Conservation (phyloP, 106 monocot species). For the Dendrobium huoshanense region DNA sequence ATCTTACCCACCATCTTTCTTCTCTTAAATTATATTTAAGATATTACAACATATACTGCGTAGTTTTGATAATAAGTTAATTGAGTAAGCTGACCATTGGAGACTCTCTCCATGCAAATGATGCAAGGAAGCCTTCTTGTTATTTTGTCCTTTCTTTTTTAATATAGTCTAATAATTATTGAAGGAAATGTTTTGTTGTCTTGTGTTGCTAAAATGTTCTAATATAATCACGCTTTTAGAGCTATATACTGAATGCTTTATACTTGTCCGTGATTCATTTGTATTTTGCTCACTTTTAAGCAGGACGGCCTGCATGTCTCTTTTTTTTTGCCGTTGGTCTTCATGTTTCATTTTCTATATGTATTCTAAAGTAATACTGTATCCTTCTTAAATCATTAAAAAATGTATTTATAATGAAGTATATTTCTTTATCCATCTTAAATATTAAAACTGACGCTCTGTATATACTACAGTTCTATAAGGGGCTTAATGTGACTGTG, state of each 20-base stretch:
- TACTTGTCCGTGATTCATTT: background rate
- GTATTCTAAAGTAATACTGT: background rate
- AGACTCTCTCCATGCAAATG: background rate
- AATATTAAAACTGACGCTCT: background rate
- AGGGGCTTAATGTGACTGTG: conserved; percentile 58
- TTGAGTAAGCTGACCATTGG: background rate
- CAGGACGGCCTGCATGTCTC: background rate
- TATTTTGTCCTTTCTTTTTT: background rate
- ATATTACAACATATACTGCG: background rate
- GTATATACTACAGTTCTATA: conserved; percentile 63
- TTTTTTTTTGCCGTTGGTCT: background rate
- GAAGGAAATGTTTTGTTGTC: background rate
- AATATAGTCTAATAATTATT: background rate
- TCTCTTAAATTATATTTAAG: background rate
- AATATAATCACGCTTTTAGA: background rate
- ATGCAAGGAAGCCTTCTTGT: background rate
- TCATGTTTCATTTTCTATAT: background rate
- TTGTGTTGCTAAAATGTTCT: background rate
- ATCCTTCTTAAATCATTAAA: background rate
- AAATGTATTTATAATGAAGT: background rate
- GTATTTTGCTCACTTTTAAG: background rate
- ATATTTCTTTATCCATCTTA: background rate
- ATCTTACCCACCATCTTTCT: background rate
- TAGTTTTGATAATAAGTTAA: background rate
- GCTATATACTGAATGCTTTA: background rate